Evolutionary conservation across 2,329 filamentous ascomycete species (phyloP), one percentile per base, ranked within the genome.

Genomic region (Aspergillaceae sp.): DNA sequence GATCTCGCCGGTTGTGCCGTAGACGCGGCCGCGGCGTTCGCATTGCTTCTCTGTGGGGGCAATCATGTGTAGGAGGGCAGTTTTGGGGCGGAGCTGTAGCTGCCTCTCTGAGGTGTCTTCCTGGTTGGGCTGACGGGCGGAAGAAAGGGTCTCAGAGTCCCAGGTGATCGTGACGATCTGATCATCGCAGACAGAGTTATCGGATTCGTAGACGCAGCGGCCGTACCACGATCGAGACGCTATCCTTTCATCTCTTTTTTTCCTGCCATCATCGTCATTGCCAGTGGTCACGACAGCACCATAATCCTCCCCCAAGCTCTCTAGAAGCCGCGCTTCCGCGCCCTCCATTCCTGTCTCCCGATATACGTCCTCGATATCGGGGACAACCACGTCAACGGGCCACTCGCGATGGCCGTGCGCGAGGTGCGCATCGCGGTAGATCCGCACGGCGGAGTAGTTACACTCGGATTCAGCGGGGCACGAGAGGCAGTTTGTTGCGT

Each of bases 171-270:
- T 91, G 19, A 97, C 92, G 28, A 84, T 78, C 65, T 97, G 91
- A 59, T 97, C 88, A 64, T 98, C 92, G 58, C 83, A 87, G 37
- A 97, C 92, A 59, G 94, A 83, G 67, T 97, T 98, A 68, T 94
- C 89, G 4, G 83, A 75, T 63, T 96, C 92, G 69, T 83, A 97
- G 1, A 97, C 92, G 61, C 92, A 98, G n/a, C 91, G 81, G 0
- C 92, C 92, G 60, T 89, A 97, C 88, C 89, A 83, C 1, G 74
- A 69, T 4, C 77, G 65, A 7, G 59, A 57, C 42, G 75, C 70
- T 4, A 81, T 70, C n/a, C 72, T 65, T 7, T 49, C 51, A 53
- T 83, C 83, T 7, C 19, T 19, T 19, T 19, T 19, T 19, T 19
- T 19, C 19, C 19, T 19, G 19, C 19, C 19, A 19, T 19, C 19